Base-by-base conservation (phyloP, 1,139 yeast genomes). In the Geotrichum carabidarum region DNA sequence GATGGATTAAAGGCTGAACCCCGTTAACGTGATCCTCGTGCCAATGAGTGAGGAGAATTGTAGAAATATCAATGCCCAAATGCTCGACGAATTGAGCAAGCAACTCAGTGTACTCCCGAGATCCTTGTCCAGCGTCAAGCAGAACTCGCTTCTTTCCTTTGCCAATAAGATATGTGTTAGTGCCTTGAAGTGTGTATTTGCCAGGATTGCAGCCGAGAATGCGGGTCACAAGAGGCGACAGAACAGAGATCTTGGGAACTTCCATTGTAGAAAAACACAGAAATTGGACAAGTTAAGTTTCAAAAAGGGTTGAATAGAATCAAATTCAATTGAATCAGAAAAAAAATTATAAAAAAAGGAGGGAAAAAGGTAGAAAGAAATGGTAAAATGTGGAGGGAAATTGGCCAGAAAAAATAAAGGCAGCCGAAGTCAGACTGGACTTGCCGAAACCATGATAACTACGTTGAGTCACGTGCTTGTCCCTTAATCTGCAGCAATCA, bases 1-100 rank as follows among this genome's bases (percentile, higher is more conserved):
- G 57, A 12, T 46, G 36, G 15, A 56, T 17, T 35, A 69, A 54
- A 5, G 57, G 52, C 15, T 59, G 53, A 22, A 68, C 60, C 4
- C 75, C 76, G 14, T 67, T 68, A 12, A 64, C 61, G 53, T 72
- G 76, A 55, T 72, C 76, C n/a, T 59, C 63, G 52, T 72, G 76
- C 72, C 74, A 70, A 55, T 72, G 76, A n/a, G 74, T 67, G 22
- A 72, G 51, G 2, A 71, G 60, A 11, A 72, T 60, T 1, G 66
- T 64, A 11, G 63, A 58, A 31, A 70, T 64, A 53, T 65, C 65
- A n/a, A 65, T 49, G 12, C 65, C 64, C 15, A 64, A 56, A 14
- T 53, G 55, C 17, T 57, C 50, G 30, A 71, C 58, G 54, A 67
- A 69, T 15, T 59, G 49, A 9, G 52, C 30, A 27, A 72, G 62